Evolutionary conservation across 169 alveolate species (phyloP), one percentile per base, ranked within the genome.

Genomic region (Plasmodium vivax): DNA sequence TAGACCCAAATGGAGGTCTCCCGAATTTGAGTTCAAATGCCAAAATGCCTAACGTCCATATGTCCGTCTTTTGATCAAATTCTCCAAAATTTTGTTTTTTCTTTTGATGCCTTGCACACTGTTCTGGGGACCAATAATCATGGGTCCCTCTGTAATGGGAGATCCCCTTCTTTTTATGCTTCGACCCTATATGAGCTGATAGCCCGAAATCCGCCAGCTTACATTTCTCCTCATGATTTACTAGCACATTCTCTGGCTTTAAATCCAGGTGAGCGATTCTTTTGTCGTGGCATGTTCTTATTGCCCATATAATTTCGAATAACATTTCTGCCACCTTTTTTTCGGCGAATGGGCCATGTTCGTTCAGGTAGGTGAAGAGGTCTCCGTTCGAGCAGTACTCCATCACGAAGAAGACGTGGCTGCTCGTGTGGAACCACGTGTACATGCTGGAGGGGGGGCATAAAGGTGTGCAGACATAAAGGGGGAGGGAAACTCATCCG

Each of bases 131-230:
- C 98, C 98, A 96, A 88, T 96, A 96, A 87, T 96, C 98, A 88
- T 93, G 85, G 5, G 96, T 93, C 32, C 96, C 96, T 43, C 95
- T 88, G 82, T 91, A 68, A 84, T 84, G 94, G 34, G 96, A 87
- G 4, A 94, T 93, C 19, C 97, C 97, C 47, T 93, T 92, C 47
- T 83, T 85, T 72, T 93, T 83, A 68, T 96, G 96, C 81, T 80
- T 88, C 9, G 95, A 85, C 32, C 97, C 98, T 36, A 97, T 97
- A 75, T 97, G 98, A 16, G 98, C 98, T 0, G 98, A 97, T 47
- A 97, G 93, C 1, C 98, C 98, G 77, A 97, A 97, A 92, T 97
- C 98, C 16, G 98, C 98, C 54, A 97, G 95, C 71, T 97, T 97
- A 81, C 97, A 95, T 62, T 94, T 71, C 71, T 82, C 94, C 77